phyloP scores from a whole-genome alignment of 139 green algal genomes.

The Axilococcus clingmanii region DNA sequence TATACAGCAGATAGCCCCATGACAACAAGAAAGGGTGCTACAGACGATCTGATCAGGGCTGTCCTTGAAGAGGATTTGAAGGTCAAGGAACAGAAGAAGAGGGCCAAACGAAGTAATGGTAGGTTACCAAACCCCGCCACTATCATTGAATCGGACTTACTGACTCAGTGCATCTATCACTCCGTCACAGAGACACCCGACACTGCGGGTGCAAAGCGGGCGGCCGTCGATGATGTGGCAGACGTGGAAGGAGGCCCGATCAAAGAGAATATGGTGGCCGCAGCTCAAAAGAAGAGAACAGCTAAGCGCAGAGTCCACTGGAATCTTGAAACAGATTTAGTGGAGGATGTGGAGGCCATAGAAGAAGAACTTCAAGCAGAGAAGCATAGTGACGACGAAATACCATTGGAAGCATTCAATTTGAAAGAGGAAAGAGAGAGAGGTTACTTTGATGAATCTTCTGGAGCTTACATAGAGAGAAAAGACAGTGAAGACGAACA shows the following conservation, averaged over 20 bases:
- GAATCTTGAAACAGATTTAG: slow-evolving; percentile 12
- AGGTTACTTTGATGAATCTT: slow-evolving; percentile 65
- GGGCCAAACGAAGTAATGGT: too few relatives aligned
- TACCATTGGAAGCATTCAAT: slow-evolving; percentile 65
- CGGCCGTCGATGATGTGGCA: slow-evolving; percentile 51
- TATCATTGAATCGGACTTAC: too few relatives aligned
- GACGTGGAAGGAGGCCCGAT: slow-evolving; percentile 49
- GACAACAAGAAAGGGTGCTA: too few relatives aligned
- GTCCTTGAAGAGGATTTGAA: too few relatives aligned
- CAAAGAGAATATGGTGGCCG: slow-evolving; percentile 49
- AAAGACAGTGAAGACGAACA: slow-evolving; percentile 35
- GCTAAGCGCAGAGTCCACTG: slow-evolving; percentile 31
- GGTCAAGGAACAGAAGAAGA: too few relatives aligned
- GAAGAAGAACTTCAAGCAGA: slow-evolving; percentile 21
- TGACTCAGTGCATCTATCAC: too few relatives aligned
- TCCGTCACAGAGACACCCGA: too few relatives aligned
- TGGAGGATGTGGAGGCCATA: slow-evolving; percentile 23
- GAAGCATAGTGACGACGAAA: slow-evolving; percentile 45
- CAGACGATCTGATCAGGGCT: too few relatives aligned
- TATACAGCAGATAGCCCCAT: too few relatives aligned
- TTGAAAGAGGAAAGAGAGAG: slow-evolving; percentile 53
- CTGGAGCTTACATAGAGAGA: slow-evolving; percentile 58
- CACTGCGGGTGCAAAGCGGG: too few relatives aligned
- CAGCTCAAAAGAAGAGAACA: slow-evolving; percentile 47
- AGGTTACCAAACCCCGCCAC: too few relatives aligned